phyloP scores from a whole-genome alignment of 1,139 yeast species.

The Pichia norvegensis region DNA sequence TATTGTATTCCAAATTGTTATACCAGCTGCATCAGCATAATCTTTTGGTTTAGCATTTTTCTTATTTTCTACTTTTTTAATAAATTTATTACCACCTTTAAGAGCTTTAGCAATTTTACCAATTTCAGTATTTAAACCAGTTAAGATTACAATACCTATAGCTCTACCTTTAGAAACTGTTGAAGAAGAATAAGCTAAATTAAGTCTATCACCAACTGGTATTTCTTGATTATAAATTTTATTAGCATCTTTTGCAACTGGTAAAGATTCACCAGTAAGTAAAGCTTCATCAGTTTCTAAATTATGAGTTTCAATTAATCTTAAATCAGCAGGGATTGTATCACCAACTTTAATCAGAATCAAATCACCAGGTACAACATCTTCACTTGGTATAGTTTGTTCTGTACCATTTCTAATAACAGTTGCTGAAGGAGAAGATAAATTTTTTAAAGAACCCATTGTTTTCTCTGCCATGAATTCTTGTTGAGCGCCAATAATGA shows the following conservation, averaged over 20 bases:
- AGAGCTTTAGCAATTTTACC: conserved; percentile 70
- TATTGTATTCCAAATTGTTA: conserved; percentile 43
- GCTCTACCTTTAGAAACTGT: conserved; percentile 75
- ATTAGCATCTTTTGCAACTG: conserved; percentile 51
- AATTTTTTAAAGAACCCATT: conserved; percentile 64
- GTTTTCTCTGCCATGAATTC: conserved; percentile 56
- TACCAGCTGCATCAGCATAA: conserved; percentile 39
- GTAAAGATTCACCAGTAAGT: conserved; percentile 74
- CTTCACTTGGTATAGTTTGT: conserved; percentile 51
- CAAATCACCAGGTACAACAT: conserved; percentile 75
- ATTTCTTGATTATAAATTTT: conserved; percentile 36
- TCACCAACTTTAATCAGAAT: conserved; percentile 65
- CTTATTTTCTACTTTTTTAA: conserved; percentile 30
- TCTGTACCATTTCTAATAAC: conserved; percentile 61
- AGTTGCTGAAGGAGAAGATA: conserved; percentile 67
- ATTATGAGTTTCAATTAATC: conserved; percentile 54
- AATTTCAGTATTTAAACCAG: conserved; percentile 68
- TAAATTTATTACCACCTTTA: conserved; percentile 31
- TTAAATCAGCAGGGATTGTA: conserved; percentile 70
- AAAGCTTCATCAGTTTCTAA: conserved; percentile 78
- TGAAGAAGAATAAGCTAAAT: conserved; percentile 67
- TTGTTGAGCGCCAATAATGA: conserved; percentile 62
- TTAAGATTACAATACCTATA: conserved; percentile 54
- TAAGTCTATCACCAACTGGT: conserved; percentile 71
- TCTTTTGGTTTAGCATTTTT: conserved; percentile 37